Evolutionary conservation across 352 stramenopile genomes (phyloP), one percentile per base, ranked within the genome.

Genomic region (Pythium grandisporangium): DNA sequence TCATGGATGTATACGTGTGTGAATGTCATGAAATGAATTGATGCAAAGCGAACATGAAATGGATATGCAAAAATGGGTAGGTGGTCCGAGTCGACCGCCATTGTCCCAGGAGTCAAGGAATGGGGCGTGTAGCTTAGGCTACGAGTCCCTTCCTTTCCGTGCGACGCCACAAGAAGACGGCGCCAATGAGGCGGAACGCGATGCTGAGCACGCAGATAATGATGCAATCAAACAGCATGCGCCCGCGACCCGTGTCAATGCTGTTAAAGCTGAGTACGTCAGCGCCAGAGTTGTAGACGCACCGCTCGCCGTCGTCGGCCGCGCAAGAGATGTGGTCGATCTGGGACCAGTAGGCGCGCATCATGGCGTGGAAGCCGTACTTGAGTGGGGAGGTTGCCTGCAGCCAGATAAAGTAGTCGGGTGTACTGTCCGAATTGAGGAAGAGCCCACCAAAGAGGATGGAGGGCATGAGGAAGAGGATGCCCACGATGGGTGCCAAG

Each of bases 341-440:
- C 19, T 43, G 41, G 41, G 30, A 44, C 61, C 61, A 71, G 51
- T 56, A 68, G 4, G 41, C 37, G 4, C 45, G 43, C 49, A 63
- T 68, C 16, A 63, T 12, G 4, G 42, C 61, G 26, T 61, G 42
- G 43, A 55, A 71, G 22, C 48, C 61, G 27, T 71, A 71, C 51
- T 65, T 64, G 42, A 71, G 52, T 6, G 58, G 58, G n/a, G 61
- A 70, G 27, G 66, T 42, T 26, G 53, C 50, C 30, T 66, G 53
- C 4, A 70, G 41, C 61, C 61, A 70, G 25, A 55, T 58, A 32
- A 70, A 67, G 53, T 63, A 70, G 29, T 55, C 57, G 7, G 61
- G 61, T 2, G 49, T 58, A 35, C 34, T 52, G 48, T 67, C 47
- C n/a, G 40, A 45, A 36, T 70, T 70, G 35, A 70, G 36, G 46